Evolutionary conservation across 2,329 filamentous ascomycete genomes (phyloP), one percentile per base, ranked within the genome.

Genomic region (Dactylellina cionopaga): DNA sequence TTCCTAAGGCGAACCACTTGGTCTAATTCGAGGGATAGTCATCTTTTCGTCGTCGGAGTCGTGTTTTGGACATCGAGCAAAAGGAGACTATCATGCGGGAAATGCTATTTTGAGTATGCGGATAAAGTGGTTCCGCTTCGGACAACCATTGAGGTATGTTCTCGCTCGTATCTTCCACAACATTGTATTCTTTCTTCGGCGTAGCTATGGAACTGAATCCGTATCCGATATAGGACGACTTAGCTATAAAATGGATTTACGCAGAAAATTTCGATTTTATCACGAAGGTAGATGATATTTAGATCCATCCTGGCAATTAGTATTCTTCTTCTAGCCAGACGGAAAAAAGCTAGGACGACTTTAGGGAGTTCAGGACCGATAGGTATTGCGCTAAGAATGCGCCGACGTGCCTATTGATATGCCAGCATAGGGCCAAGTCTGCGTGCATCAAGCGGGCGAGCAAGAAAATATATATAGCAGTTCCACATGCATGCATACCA

Each of bases 171-270:
- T 6, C n/a, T n/a, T n/a, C n/a, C n/a, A n/a, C n/a, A n/a, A n/a
- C n/a, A n/a, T n/a, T n/a, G n/a, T n/a, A n/a, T n/a, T n/a, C n/a
- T n/a, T n/a, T n/a, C n/a, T n/a, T n/a, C n/a, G n/a, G n/a, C n/a
- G n/a, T n/a, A n/a, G n/a, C n/a, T n/a, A n/a, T n/a, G n/a, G n/a
- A n/a, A 22, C 41, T 15, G 1, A 17, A 25, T 25, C 9, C 27
- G n/a, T 19, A 43, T 19, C 11, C 19, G 13, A 41, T 29, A 5
- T 19, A 66, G 62, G 29, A 51, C 6, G 62, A 66, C 22, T 41
- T 66, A 6, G 37, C 54, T 10, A 46, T 66, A 4, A 41, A 66
- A 35, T 66, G 62, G 62, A 35, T 66, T 5, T 58, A 46, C 25
- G 17, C 31, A 1, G 43, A 29, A 22, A 33, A 66, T 33, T 27